Evolutionary conservation across 75 land plant species (phyloP).

Genomic region (Sequoia sempervirens): DNA sequence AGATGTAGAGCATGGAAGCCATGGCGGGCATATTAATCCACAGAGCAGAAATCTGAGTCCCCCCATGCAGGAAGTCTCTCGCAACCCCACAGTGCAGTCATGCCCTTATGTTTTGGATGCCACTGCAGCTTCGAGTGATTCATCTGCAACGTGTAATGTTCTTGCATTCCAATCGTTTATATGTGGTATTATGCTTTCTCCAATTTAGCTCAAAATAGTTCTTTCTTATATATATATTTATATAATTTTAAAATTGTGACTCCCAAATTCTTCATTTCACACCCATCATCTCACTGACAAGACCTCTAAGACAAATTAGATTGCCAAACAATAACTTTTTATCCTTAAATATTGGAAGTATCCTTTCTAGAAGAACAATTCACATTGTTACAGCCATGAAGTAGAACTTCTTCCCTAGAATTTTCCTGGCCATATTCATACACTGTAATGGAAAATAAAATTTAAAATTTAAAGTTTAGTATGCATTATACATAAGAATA

Average conservation of each 20-base stretch:
- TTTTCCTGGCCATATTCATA: no score
- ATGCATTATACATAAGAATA: no score
- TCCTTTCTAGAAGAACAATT: no score
- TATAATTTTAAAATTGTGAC: background rate
- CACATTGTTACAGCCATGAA: no score
- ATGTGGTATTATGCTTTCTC: constrained; percentile 4
- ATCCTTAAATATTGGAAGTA: no score
- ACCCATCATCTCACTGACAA: background rate
- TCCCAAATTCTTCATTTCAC: background rate
- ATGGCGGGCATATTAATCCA: background rate
- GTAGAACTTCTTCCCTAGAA: no score
- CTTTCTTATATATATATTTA: no score
- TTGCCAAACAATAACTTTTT: no score
- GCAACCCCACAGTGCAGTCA: background rate
- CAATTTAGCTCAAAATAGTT: background rate
- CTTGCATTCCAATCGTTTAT: background rate
- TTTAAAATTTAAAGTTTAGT: no score
- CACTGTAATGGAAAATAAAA: no score
- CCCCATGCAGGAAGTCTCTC: background rate
- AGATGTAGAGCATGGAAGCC: background rate
- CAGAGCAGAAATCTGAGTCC: background rate
- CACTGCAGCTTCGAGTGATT: background rate
- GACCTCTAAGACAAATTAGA: no score
- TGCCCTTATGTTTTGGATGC: background rate
- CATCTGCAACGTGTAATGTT: background rate